These are phyloP conservation scores for Inonotus obliquus DNA, from an alignment of 1,284 basidiomycete species.

Conservation along the genomic window DNA sequence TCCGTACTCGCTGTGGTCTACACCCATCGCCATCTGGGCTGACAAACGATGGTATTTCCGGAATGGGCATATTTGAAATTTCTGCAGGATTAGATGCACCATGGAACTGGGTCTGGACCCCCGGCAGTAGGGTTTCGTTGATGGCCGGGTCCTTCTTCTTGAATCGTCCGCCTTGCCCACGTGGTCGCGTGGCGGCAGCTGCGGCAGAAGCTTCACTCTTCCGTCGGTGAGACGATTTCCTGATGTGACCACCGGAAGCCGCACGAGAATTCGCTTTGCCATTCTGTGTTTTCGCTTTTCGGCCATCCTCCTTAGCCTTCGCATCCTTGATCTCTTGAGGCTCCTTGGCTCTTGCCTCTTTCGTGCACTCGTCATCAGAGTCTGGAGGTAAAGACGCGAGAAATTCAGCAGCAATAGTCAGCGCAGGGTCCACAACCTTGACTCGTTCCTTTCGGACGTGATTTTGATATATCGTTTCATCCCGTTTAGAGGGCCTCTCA, in stretches of 20 bases:
- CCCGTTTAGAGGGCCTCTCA: not conserved
- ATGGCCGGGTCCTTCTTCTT: not conserved
- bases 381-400: conserved; percentile 16
- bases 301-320: not conserved
- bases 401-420: conserved; percentile 5
- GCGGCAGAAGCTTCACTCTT: conserved; percentile 8
- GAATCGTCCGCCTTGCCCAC: conserved; percentile 15
- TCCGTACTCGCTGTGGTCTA: conserved; percentile 5
- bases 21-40: not conserved
- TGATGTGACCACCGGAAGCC: not conserved
- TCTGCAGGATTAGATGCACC: conserved; percentile 2
- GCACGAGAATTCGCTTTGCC: not conserved
- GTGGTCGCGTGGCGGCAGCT: conserved; percentile 3
- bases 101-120: not conserved
- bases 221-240: not conserved
- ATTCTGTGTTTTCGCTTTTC: not conserved
- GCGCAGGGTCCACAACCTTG: conserved; percentile 13
- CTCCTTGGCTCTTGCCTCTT: not conserved
- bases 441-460: not conserved
- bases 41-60: not conserved
- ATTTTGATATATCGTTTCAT: not conserved
- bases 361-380: conserved; percentile 11
- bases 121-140: not conserved
- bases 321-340: not conserved
- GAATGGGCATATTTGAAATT: not conserved